phyloP scores from a whole-genome alignment of 1,284 basidiomycete species.

The Gomphus sp. region DNA sequence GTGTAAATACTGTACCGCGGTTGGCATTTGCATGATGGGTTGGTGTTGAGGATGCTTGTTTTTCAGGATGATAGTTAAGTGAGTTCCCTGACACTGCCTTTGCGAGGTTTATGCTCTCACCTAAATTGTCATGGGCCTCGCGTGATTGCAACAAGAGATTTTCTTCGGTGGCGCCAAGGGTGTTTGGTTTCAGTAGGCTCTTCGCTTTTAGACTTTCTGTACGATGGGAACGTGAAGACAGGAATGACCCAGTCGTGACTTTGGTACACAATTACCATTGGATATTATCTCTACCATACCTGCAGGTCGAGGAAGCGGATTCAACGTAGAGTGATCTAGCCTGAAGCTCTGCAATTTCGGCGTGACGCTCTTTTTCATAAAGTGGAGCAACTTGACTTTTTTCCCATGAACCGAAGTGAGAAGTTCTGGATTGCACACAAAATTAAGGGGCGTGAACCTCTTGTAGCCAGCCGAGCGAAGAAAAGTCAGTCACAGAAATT shows the following conservation, averaged over 20 bases:
- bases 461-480: not conserved
- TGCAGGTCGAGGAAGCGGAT: not conserved
- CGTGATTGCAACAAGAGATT: not conserved
- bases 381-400: conserved; percentile 55
- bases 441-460: conserved; percentile 56
- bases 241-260: not conserved
- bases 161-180: not conserved
- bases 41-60: not conserved
- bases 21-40: not conserved
- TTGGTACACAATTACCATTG: not conserved
- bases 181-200: not conserved
- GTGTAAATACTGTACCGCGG: not conserved
- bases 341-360: conserved; percentile 32
- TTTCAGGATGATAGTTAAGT: not conserved
- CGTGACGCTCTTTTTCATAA: conserved; percentile 57
- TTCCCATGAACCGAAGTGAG: conserved; percentile 55
- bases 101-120: not conserved
- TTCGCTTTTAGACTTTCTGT: not conserved
- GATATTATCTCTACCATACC: not conserved
- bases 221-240: not conserved
- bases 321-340: not conserved
- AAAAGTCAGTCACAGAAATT: not conserved
- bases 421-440: conserved; percentile 62
- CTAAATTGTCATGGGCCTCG: not conserved
- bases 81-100: not conserved